Percentiles rank a stretch among this genome's conserved stretches.
Conservation (phyloP, 306 rosid genomes). For the Vigna radiata region DNA sequence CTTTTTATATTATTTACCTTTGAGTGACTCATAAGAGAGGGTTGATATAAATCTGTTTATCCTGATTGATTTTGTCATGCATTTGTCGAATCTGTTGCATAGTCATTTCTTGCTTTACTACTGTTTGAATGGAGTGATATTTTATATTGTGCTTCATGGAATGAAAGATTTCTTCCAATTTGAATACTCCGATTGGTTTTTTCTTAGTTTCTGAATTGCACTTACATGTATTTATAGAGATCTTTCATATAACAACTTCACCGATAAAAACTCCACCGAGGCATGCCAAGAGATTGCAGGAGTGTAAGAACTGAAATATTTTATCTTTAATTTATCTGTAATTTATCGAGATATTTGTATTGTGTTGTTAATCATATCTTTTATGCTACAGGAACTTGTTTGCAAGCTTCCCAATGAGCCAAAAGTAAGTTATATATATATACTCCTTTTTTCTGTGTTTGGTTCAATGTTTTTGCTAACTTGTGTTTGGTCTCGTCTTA, state of each 20-base stretch:
- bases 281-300: constrained; percentile 8
- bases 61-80: too few relatives aligned
- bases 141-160: too few relatives aligned
- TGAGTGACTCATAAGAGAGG: too few relatives aligned
- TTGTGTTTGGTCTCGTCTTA: background rate
- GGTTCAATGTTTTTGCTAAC: constrained; percentile 8
- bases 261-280: background rate
- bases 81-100: too few relatives aligned
- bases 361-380: background rate
- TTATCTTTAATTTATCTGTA: background rate
- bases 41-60: too few relatives aligned
- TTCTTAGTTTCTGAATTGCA: constrained; percentile 20
- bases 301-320: constrained; percentile 47
- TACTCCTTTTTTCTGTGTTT: background rate
- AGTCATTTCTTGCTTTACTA: too few relatives aligned
- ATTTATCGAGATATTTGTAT: background rate
- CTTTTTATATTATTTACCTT: too few relatives aligned
- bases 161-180: too few relatives aligned
- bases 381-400: constrained; percentile 58
- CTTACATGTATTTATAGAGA: constrained; percentile 47
- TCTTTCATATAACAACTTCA: constrained; percentile 63
- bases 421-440: too few relatives aligned
- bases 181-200: background rate
- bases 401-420: constrained; percentile 48
- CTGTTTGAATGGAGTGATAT: too few relatives aligned